These are phyloP conservation scores for Phaseolus coccineus DNA, from an alignment of 331 rosid species.

Conservation along the genomic window DNA sequence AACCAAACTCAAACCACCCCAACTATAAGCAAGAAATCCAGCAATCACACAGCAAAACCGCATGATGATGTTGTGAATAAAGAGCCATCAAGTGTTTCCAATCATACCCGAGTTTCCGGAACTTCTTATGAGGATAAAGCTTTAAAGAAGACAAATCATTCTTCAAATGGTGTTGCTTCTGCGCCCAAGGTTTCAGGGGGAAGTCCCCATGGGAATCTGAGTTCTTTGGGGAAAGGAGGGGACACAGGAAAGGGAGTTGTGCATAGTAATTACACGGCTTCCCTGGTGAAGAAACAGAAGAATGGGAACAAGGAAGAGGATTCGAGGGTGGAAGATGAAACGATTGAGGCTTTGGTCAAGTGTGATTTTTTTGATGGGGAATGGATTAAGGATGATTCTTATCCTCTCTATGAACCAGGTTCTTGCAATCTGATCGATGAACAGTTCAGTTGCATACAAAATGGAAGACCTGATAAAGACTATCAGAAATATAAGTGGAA, in stretches of 20 bases:
- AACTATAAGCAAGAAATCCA: constrained; percentile 45
- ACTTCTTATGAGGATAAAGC: constrained; percentile 39
- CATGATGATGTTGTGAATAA: background rate
- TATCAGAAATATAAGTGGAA: constrained; percentile 80
- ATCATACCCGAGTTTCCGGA: constrained; percentile 39
- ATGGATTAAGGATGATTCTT: constrained; percentile 79
- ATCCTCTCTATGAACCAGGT: constrained; percentile 77
- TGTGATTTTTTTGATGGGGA: constrained; percentile 82
- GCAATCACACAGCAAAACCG: constrained; percentile 16
- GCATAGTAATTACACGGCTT: constrained; percentile 44
- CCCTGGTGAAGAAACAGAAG: constrained; percentile 47
- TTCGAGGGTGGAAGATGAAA: constrained; percentile 43
- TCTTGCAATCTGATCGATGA: constrained; percentile 81
- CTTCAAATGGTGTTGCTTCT: background rate
- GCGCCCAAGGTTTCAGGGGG: constrained; percentile 7
- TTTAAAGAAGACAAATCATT: constrained; percentile 24
- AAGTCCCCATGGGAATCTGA: background rate
- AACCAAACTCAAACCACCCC: constrained; percentile 49
- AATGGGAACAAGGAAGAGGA: constrained; percentile 37
- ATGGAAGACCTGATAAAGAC: constrained; percentile 80
- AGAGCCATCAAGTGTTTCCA: background rate
- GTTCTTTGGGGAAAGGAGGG: constrained; percentile 34
- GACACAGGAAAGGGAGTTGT: constrained; percentile 31
- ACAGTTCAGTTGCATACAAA: constrained; percentile 74
- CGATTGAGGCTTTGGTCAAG: constrained; percentile 59